Evolutionary conservation across 345 rosid genomes (phyloP).

Genomic region (Odontarrhena argentea): DNA sequence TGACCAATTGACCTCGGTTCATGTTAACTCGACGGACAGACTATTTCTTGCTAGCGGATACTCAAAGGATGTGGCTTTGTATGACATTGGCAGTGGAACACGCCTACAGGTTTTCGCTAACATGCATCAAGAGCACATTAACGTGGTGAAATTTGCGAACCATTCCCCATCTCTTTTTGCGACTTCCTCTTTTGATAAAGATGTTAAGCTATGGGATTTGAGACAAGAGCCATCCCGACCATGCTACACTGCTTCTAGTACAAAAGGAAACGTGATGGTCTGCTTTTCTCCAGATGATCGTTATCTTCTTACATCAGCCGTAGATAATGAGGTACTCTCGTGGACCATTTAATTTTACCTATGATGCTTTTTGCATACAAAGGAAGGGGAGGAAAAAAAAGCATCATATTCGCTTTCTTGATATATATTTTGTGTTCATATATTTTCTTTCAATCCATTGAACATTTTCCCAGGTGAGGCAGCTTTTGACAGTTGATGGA

Average conservation of each 20-base stretch:
- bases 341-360: not conserved
- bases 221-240: conserved; percentile 77
- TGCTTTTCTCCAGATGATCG: conserved; percentile 99
- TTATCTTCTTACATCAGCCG: conserved; percentile 90
- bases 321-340: conserved; percentile 87
- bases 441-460: not conserved
- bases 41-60: conserved; percentile 94
- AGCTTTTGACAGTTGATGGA: conserved; percentile 89
- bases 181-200: conserved; percentile 93
- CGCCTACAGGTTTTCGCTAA: conserved; percentile 72
- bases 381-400: not conserved
- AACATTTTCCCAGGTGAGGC: conserved; percentile 66
- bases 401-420: not conserved
- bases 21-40: conserved; percentile 82
- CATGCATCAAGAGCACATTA: conserved; percentile 90
- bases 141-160: conserved; percentile 90
- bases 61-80: conserved; percentile 82
- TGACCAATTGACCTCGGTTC: conserved; percentile 90
- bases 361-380: not conserved
- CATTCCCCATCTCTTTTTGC: conserved; percentile 87
- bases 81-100: conserved; percentile 76
- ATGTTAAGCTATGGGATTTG: conserved; percentile 92
- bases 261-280: conserved; percentile 94
- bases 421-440: conserved; percentile 4
- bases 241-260: conserved; percentile 78